Evolutionary conservation across 2,329 filamentous ascomycete species (phyloP), one percentile per base, ranked within the genome.

Genomic region (Colletotrichum simmondsii): DNA sequence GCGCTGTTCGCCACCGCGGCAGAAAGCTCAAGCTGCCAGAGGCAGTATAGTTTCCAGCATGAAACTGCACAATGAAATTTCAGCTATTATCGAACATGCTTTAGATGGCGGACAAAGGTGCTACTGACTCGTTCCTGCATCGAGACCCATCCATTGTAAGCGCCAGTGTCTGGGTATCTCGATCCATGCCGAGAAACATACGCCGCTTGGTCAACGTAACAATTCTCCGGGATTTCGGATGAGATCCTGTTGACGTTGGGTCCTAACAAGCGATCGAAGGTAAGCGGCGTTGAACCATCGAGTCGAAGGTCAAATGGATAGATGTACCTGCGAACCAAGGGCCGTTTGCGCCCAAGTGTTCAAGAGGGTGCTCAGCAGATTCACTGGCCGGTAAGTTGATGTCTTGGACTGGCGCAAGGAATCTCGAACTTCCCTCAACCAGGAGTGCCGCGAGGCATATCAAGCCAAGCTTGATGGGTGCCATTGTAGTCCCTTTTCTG

Each of bases 181-280:
- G 89, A 91, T 22, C 91, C 91, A 81, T 92, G 91, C 22, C 90
- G 87, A 2, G 86, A 85, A 42, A 90, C 81, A 73, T 91, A 92
- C 5, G 89, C 88, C 3, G 88, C 90, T 76, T 91, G 87, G 71
- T 92, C 89, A 4, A 93, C 87, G 11, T 81, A 82, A 78, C 91
- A 93, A 56, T 86, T 84, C 1, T 86, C 83, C 0, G 91, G 91
- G 1, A 89, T 83, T 4, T 87, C 83, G 35, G 86, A 81, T 0
- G 87, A 87, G 67, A 92, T 89, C 14, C 82, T 84, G 72, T 88
- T 86, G 59, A 91, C 85, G 75, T 92, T 87, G 12, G 89, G 88
- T 0, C 88, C 89, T 87, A 11, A 10, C 16, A 22, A 14, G 19
- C 11, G 1, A 22, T 11, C 14, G 46, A 57, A 30, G 19, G 4